Conservation (phyloP, 2,329 filamentous ascomycete genomes). For the Boeremia lycopersici region DNA sequence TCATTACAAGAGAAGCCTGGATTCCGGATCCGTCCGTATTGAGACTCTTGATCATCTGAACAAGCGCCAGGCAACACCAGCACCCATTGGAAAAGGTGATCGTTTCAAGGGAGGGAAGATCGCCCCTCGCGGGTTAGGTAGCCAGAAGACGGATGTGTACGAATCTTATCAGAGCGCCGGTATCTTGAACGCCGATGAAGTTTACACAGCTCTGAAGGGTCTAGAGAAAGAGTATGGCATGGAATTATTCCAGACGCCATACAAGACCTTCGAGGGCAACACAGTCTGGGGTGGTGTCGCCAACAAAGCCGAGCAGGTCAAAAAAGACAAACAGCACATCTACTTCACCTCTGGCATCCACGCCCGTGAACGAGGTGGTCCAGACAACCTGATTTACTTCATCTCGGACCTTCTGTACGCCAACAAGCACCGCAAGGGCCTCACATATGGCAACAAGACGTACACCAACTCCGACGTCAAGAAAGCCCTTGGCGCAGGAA, state of each 20-base stretch:
- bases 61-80: slow-evolving; percentile 35
- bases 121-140: slow-evolving; percentile 51
- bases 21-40: slow-evolving; percentile 31
- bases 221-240: slow-evolving; percentile 53
- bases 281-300: slow-evolving; percentile 48
- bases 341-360: slow-evolving; percentile 63
- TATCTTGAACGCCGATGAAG: slow-evolving; percentile 55
- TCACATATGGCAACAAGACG: slow-evolving; percentile 59
- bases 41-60: slow-evolving; percentile 33
- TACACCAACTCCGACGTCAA: slow-evolving; percentile 61
- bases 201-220: slow-evolving; percentile 53
- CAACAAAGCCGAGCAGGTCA: slow-evolving; percentile 52
- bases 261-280: slow-evolving; percentile 52
- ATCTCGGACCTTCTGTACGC: slow-evolving; percentile 63
- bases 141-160: slow-evolving; percentile 41
- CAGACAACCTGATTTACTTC: slow-evolving; percentile 64
- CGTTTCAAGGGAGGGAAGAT: slow-evolving; percentile 52
- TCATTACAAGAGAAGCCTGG: slow-evolving; percentile 29
- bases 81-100: slow-evolving; percentile 47
- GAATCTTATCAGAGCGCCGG: slow-evolving; percentile 41
- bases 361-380: slow-evolving; percentile 63
- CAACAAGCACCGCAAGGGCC: slow-evolving; percentile 55
- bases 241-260: slow-evolving; percentile 51
- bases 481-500: slow-evolving; percentile 58
- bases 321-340: slow-evolving; percentile 54